phyloP scores from a whole-genome alignment of 495 filamentous ascomycete genomes.

The Cercophora samala region DNA sequence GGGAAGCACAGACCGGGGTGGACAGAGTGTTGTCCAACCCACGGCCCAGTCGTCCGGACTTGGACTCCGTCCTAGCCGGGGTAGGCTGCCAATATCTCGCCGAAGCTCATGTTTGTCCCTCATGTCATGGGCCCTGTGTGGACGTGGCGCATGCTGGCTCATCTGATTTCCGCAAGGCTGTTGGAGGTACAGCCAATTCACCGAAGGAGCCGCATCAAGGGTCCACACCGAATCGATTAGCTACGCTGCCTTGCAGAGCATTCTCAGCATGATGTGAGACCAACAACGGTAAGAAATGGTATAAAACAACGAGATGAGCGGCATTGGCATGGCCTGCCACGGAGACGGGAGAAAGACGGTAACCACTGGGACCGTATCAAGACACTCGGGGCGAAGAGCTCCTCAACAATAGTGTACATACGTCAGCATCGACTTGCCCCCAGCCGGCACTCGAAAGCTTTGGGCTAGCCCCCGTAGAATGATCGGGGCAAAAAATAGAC shows the following conservation, averaged over 20 bases:
- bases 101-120: neutral
- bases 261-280: neutral
- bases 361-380: neutral
- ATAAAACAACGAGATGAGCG: neutral
- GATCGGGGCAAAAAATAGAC: slow-evolving; percentile 7
- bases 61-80: neutral
- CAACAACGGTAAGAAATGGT: neutral
- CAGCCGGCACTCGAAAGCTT: slow-evolving; percentile 3
- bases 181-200: neutral
- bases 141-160: neutral
- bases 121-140: neutral
- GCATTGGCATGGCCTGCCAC: neutral
- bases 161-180: neutral
- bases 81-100: neutral
- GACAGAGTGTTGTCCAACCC: neutral
- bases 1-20: neutral
- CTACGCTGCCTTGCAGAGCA: neutral
- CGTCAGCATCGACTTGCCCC: neutral
- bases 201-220: neutral
- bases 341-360: neutral
- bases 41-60: neutral
- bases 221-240: neutral
- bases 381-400: neutral
- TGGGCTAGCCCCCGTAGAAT: slow-evolving; percentile 3
- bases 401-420: neutral